Evolutionary conservation across 1,284 basidiomycete species (phyloP).

Genomic region (Cryptococcus neoformans): DNA sequence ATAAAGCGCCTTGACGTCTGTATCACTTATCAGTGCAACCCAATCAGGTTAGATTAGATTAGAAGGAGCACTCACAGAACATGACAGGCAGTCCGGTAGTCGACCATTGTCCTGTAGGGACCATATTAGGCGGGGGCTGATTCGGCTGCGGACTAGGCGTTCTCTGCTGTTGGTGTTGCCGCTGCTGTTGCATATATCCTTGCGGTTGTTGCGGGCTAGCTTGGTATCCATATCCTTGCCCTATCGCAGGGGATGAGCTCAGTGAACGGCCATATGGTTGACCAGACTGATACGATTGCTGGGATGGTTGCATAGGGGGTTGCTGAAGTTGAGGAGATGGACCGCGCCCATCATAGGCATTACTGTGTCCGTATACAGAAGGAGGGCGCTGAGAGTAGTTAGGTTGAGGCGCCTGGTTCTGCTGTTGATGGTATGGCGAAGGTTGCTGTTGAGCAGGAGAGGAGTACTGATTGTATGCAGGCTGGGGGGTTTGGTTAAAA

Average conservation of each 20-base stretch:
- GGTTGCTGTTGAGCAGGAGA: background rate
- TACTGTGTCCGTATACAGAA: background rate
- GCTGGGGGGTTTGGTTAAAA: conserved; percentile 7
- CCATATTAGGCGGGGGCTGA: conserved; percentile 35
- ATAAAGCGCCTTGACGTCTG: conserved; percentile 79
- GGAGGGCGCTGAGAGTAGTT: conserved; percentile 1
- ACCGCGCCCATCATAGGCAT: background rate
- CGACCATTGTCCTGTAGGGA: conserved; percentile 49
- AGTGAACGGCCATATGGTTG: conserved; percentile 14
- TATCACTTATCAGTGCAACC: background rate
- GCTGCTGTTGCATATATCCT: conserved; percentile 8
- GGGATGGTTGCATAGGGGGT: conserved; percentile 8
- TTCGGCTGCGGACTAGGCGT: conserved; percentile 43
- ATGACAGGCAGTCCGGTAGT: conserved; percentile 45
- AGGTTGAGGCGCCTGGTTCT: background rate
- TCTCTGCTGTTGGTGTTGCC: conserved; percentile 10
- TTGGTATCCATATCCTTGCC: background rate
- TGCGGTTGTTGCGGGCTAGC: conserved; percentile 8
- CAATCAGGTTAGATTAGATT: too few species aligned
- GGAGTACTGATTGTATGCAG: conserved; percentile 13
- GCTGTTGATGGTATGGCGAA: conserved; percentile 9
- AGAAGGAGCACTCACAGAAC: conserved; percentile 41
- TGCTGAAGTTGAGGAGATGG: conserved; percentile 12
- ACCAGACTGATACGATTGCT: conserved; percentile 10
- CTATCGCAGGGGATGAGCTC: conserved; percentile 17